phyloP scores from a whole-genome alignment of 2,329 filamentous ascomycete species.

The Pseudopithomyces chartarum region DNA sequence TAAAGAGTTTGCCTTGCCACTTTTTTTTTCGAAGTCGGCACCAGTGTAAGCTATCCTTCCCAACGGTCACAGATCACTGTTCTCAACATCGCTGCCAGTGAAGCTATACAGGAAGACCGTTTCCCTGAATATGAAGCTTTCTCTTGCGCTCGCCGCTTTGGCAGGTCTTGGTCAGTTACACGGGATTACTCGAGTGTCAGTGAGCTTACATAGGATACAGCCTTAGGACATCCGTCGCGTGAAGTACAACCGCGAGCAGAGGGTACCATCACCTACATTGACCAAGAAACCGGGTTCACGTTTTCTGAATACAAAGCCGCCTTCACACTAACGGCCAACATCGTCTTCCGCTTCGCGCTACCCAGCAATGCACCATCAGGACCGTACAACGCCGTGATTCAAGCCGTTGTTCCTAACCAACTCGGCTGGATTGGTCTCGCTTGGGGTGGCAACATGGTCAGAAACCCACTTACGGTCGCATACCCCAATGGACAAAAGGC shows the following conservation, averaged over 20 bases:
- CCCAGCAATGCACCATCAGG: constrained; percentile 24
- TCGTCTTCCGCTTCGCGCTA: constrained; percentile 36
- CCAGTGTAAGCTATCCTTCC: constrained; percentile 17
- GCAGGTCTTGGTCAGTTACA: constrained; percentile 24
- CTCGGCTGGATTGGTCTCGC: constrained; percentile 39
- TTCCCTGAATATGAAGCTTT: constrained; percentile 27
- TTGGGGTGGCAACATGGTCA: constrained; percentile 39
- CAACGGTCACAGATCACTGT: background rate
- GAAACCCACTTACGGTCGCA: constrained; percentile 35
- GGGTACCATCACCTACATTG: constrained; percentile 23
- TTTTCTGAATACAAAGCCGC: constrained; percentile 39
- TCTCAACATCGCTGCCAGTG: constrained; percentile 8
- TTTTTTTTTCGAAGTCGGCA: constrained; percentile 14
- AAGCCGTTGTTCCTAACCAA: constrained; percentile 30
- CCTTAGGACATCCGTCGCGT: constrained; percentile 19
- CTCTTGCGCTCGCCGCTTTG: constrained; percentile 22
- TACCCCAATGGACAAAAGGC: constrained; percentile 35
- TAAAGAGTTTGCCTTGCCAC: constrained; percentile 30
- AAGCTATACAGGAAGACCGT: background rate
- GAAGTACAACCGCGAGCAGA: constrained; percentile 7
- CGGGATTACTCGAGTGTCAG: background rate
- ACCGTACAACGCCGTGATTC: constrained; percentile 34
- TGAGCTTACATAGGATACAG: constrained; percentile 17
- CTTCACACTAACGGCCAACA: constrained; percentile 29
- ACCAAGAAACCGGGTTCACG: constrained; percentile 40